phyloP scores from a whole-genome alignment of 129 eudicot species.

The Mikania micrantha region DNA sequence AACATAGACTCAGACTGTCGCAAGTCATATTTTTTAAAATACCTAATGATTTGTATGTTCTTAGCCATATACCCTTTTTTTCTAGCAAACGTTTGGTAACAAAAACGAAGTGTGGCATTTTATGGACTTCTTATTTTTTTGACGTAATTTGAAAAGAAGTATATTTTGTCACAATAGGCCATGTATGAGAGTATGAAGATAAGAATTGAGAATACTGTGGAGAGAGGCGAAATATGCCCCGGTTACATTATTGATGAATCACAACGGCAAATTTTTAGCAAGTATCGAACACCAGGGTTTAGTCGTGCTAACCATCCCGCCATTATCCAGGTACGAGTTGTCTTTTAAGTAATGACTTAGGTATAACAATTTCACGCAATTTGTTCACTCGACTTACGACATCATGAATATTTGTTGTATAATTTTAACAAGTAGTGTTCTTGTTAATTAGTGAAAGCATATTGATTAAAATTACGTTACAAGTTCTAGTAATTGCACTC shows the following conservation, averaged over 20 bases:
- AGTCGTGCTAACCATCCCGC: constrained; percentile 56
- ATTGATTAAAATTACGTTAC: neutral
- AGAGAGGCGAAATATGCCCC: constrained; percentile 36
- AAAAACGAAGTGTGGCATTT: no score
- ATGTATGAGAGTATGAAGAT: constrained; percentile 35
- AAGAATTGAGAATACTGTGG: constrained; percentile 45
- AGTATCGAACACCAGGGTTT: constrained; percentile 44
- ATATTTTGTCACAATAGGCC: constrained; percentile 1
- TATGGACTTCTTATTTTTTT: no score
- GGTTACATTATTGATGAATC: constrained; percentile 30
- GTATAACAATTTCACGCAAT: no score
- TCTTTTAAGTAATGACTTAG: no score
- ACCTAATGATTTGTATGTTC: no score
- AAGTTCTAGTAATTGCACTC: no score
- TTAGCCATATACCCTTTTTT: neutral
- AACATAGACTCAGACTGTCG: no score
- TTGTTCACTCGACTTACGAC: no score
- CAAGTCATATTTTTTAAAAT: no score
- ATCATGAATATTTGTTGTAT: no score
- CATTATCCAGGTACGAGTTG: constrained; percentile 45
- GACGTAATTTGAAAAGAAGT: no score
- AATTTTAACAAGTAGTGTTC: neutral
- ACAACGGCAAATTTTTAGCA: constrained; percentile 26
- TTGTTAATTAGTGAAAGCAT: neutral
- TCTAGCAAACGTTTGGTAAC: neutral